These are phyloP conservation scores for Penicillium frequentans DNA, from an alignment of 2,329 filamentous ascomycete species.

Conservation along the genomic window DNA sequence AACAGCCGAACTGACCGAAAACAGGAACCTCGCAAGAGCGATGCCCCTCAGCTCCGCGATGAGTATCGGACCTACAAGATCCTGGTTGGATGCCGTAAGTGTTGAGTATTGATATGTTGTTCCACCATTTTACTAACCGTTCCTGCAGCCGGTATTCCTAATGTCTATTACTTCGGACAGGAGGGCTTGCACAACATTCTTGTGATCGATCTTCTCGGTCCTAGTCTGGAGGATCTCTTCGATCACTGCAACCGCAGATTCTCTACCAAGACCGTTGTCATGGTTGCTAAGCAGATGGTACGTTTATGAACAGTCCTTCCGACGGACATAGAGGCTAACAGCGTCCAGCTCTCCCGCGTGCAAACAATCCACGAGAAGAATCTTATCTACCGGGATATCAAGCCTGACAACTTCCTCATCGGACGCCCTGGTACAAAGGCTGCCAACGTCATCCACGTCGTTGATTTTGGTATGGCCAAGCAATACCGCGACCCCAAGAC, in stretches of 20 bases:
- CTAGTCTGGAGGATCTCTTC: slow-evolving; percentile 93
- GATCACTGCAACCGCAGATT: slow-evolving; percentile 96
- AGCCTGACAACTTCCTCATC: slow-evolving; percentile 98
- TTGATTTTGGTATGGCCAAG: slow-evolving; percentile 99
- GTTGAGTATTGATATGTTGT: neutral
- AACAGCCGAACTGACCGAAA: slow-evolving; percentile 20
- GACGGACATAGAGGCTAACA: neutral
- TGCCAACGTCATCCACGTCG: slow-evolving; percentile 97
- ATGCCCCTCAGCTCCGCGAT: slow-evolving; percentile 95
- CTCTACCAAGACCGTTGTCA: slow-evolving; percentile 95
- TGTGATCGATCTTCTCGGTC: slow-evolving; percentile 93
- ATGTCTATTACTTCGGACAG: slow-evolving; percentile 99
- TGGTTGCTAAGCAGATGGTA: slow-evolving; percentile 99
- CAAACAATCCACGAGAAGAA: slow-evolving; percentile 98
- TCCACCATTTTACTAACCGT: slow-evolving; percentile 33
- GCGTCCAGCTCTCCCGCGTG: slow-evolving; percentile 74
- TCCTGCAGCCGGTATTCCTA: slow-evolving; percentile 83
- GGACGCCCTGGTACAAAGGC: slow-evolving; percentile 87
- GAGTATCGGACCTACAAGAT: slow-evolving; percentile 99
- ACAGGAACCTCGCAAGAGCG: slow-evolving; percentile 98
- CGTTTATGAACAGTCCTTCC: slow-evolving; percentile 23
- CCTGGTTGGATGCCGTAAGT: slow-evolving; percentile 96
- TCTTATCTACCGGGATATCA: slow-evolving; percentile 98
- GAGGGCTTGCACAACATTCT: slow-evolving; percentile 98
- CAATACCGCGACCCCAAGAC: slow-evolving; percentile 98